Percentiles rank a stretch among this genome's conserved stretches.
Conservation (phyloP, 2,329 filamentous ascomycete species). For the Trichophaea hybrida region DNA sequence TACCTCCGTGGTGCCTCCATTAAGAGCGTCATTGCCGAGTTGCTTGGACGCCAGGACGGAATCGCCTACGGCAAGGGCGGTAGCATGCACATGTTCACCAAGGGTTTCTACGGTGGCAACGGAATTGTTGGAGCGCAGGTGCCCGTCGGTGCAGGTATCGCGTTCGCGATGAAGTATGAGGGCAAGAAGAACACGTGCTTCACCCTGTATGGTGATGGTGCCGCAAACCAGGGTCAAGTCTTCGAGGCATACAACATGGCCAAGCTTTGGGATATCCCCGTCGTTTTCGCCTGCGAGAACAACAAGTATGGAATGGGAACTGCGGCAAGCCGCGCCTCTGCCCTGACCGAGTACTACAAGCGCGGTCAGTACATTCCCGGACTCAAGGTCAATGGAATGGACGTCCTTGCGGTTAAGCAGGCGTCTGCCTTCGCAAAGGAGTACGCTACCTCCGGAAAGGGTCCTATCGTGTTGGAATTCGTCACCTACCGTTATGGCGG, state of each 20-base stretch:
- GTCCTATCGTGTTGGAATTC: conserved; percentile 92
- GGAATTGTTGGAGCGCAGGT: conserved; percentile 98
- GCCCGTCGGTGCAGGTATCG: conserved; percentile 87
- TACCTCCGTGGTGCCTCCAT: conserved; percentile 87
- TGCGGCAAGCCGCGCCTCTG: conserved; percentile 80
- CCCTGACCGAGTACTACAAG: conserved; percentile 99
- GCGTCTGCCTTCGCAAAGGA: conserved; percentile 89
- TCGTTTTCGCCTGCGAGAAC: conserved; percentile 97
- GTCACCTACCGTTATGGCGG: conserved; percentile 98
- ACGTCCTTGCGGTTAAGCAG: conserved; percentile 93
- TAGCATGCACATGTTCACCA: conserved; percentile 99
- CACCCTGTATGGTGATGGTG: conserved; percentile 92
- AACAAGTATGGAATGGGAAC: conserved; percentile 99
- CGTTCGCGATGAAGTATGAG: conserved; percentile 92
- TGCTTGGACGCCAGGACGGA: conserved; percentile 86
- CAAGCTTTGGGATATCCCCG: conserved; percentile 93
- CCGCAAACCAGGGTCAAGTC: conserved; percentile 97
- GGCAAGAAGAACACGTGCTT: conserved; percentile 73
- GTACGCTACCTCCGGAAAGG: conserved; percentile 68
- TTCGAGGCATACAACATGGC: conserved; percentile 99
- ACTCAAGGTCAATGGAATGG: conserved; percentile 99
- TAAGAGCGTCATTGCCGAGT: conserved; percentile 87
- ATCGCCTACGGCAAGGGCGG: conserved; percentile 98
- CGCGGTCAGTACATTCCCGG: conserved; percentile 98
- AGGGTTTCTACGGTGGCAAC: conserved; percentile 96